These are phyloP conservation scores for Zhuliangozyma blackwelliae DNA, from an alignment of 1,139 yeast genomes.

Conservation along the genomic window DNA sequence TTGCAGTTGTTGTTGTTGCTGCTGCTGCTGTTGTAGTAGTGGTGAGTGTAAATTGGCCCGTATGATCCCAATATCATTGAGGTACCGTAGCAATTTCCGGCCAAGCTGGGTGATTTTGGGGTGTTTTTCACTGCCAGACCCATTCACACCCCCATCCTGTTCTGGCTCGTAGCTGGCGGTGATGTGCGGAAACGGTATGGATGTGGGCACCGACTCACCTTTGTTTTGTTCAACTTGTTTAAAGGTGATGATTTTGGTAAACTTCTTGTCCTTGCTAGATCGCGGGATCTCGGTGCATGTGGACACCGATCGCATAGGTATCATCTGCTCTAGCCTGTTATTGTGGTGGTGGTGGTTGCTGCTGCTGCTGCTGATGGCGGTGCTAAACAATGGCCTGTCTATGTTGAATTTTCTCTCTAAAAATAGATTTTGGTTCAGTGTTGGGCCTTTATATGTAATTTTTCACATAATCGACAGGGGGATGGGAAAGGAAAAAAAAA, in stretches of 20 bases:
- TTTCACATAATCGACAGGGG: no score
- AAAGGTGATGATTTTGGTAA: constrained; percentile 4
- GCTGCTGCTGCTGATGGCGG: no score
- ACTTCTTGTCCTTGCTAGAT: constrained; percentile 1
- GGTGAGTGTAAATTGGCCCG: neutral
- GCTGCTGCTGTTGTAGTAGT: neutral
- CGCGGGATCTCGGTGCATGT: no score
- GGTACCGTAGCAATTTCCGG: constrained; percentile 3
- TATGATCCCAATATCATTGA: constrained; percentile 4
- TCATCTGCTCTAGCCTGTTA: no score
- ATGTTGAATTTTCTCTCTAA: no score
- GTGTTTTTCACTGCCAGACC: neutral
- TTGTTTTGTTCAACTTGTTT: neutral
- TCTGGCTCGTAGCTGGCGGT: neutral
- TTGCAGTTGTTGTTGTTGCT: neutral
- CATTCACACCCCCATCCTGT: no score
- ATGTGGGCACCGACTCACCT: constrained; percentile 1
- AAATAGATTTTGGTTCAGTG: no score
- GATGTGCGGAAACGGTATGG: constrained; percentile 5
- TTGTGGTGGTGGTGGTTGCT: no score
- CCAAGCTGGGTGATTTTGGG: constrained; percentile 6
- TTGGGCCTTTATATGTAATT: no score
- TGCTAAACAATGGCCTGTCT: no score
- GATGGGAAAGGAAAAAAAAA: no score
- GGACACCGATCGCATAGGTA: no score